Evolutionary conservation across 2,329 filamentous ascomycete genomes (phyloP).

Genomic region (Colletotrichum sp.): DNA sequence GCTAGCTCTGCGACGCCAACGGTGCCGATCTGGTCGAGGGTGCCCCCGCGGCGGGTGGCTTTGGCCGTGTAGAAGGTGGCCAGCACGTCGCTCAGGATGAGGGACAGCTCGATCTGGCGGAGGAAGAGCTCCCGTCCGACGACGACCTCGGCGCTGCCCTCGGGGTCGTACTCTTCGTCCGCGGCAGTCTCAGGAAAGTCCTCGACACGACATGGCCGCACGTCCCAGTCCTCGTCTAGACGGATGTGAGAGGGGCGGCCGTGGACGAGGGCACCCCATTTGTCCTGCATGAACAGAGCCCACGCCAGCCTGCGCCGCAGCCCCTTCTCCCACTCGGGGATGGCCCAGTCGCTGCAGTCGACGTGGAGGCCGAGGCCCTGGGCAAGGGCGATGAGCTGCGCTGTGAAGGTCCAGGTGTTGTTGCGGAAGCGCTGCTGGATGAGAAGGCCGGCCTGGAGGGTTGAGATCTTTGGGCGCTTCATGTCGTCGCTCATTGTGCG

Average conservation of each 20-base stretch:
- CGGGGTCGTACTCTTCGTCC: conserved; percentile 38
- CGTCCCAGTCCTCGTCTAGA: conserved; percentile 58
- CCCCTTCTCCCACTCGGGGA: conserved; percentile 68
- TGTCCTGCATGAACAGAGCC: conserved; percentile 71
- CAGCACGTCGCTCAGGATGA: conserved; percentile 56
- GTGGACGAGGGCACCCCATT: conserved; percentile 63
- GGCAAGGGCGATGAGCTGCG: conserved; percentile 60
- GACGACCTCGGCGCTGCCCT: conserved; percentile 46
- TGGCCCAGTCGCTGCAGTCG: conserved; percentile 66
- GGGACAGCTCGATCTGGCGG: conserved; percentile 54
- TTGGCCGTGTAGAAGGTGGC: conserved; percentile 50
- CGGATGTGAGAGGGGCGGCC: conserved; percentile 62
- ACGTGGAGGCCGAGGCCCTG: conserved; percentile 66
- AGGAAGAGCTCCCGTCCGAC: conserved; percentile 54
- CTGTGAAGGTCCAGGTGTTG: conserved; percentile 53
- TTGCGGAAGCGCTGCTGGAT: conserved; percentile 54
- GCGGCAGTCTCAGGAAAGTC: conserved; percentile 44
- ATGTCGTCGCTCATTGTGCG: conserved; percentile 52
- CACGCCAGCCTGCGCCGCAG: conserved; percentile 66
- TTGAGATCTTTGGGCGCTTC: conserved; percentile 59
- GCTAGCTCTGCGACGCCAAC: conserved; percentile 37
- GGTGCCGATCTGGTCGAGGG: conserved; percentile 35
- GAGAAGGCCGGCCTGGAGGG: conserved; percentile 59
- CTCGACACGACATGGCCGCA: conserved; percentile 38
- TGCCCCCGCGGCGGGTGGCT: conserved; percentile 33